phyloP scores from a whole-genome alignment of 1,284 basidiomycete species.

The Austroboletus niveus region DNA sequence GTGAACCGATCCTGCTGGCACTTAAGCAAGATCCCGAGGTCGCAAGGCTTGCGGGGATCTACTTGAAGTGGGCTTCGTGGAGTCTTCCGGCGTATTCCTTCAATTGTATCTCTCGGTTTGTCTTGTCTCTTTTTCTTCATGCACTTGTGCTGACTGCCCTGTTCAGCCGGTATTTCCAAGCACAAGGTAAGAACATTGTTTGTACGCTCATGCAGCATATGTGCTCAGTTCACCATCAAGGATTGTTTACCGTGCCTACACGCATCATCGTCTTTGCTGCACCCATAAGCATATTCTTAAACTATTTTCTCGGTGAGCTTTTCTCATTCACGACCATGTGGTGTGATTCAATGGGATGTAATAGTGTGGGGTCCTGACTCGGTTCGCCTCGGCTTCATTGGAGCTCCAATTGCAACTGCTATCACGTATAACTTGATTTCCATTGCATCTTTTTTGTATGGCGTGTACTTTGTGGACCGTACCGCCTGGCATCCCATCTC shows the following conservation, averaged over 20 bases:
- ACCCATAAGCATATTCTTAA: slow-evolving; percentile 83
- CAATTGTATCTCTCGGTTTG: slow-evolving; percentile 65
- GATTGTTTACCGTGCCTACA: slow-evolving; percentile 85
- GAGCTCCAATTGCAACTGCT: slow-evolving; percentile 88
- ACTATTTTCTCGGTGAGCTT: slow-evolving; percentile 71
- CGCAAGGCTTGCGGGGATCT: slow-evolving; percentile 73
- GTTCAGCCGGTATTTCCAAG: slow-evolving; percentile 81
- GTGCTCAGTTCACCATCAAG: slow-evolving; percentile 35
- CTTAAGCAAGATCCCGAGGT: slow-evolving; percentile 88
- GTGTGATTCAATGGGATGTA: slow-evolving; percentile 7
- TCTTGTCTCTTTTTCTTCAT: slow-evolving; percentile 10
- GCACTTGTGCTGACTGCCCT: slow-evolving; percentile 28
- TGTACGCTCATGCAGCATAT: not conserved
- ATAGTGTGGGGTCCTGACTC: slow-evolving; percentile 81
- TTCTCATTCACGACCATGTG: not conserved
- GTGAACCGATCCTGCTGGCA: slow-evolving; percentile 73
- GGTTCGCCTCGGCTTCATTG: slow-evolving; percentile 85
- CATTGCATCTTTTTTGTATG: slow-evolving; percentile 69
- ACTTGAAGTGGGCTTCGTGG: slow-evolving; percentile 75
- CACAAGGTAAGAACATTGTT: slow-evolving; percentile 55
- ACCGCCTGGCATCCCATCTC: slow-evolving; percentile 87
- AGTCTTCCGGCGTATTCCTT: slow-evolving; percentile 90
- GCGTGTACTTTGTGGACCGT: slow-evolving; percentile 67
- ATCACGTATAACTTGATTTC: slow-evolving; percentile 87
- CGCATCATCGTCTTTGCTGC: slow-evolving; percentile 82